Evolutionary conservation across 495 filamentous ascomycete species (phyloP), one percentile per base, ranked within the genome.

Genomic region (Alectoria sarmentosa): DNA sequence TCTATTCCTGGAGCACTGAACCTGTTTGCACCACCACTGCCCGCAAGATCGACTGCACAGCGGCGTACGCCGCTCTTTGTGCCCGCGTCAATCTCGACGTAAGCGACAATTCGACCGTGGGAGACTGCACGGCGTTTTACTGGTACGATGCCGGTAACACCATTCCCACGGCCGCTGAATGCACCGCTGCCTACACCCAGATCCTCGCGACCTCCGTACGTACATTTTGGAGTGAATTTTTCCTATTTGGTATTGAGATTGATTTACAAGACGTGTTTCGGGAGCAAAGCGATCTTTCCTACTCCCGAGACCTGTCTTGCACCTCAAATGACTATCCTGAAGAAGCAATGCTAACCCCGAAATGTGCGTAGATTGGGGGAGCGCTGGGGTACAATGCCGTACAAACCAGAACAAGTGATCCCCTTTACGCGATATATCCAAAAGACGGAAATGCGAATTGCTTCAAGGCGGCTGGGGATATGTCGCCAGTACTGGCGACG

Each of bases 401-500:
- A 17, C 23, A 36, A 1, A 39, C 21, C 1, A 36, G 61, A 23
- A 63, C 61, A 7, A 63, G 26, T 58, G 61, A 63, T 26, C 61
- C 61, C 15, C 34, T 63, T n/a, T 63, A 55, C 30, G 32, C 39
- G 44, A 23, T 63, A 15, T 55, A 63, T 58, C 61, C 61, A 23
- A 54, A 39, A 23, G 61, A 55, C 26, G 61, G 61, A 28, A 63
- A 63, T 41, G 61, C 32, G 23, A 63, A 63, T 37, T 63, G 61
- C 48, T 36, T 63, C 44, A 63, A 63, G 36, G 61, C 61, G 48
- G 26, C 61, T 34, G 61, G 61, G 10, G 61, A 63, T 41, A 63
- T 30, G 14, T 44, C 46, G n/a, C 61, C 61, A 15, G 46, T 56
- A 39, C 23, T 55, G 19, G 32, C 48, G 6, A 6, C 26, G 44